phyloP scores from a whole-genome alignment of 192 early-diverging fungal species.

The Chytriomyces confervae region DNA sequence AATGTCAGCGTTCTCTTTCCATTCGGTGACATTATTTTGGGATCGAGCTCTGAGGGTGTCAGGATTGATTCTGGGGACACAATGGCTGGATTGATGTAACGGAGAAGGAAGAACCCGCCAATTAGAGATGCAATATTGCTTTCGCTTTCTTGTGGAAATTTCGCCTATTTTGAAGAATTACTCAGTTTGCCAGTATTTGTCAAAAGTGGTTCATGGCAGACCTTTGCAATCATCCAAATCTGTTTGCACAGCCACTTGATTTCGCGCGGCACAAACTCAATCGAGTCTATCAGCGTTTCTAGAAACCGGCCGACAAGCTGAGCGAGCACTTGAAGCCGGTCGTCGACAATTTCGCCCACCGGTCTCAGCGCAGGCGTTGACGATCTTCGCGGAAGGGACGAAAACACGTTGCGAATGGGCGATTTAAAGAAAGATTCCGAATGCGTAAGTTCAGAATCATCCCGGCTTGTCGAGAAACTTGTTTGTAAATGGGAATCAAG shows the following conservation, averaged over 20 bases:
- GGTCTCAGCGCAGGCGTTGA: background rate
- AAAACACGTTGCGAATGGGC: background rate
- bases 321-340: background rate
- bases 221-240: constrained; percentile 87
- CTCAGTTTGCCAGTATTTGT: background rate
- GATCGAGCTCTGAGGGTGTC: too few relatives aligned
- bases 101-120: constrained; percentile 96
- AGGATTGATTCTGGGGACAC: constrained; percentile 82
- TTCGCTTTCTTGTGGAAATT: constrained; percentile 89
- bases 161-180: constrained; percentile 53
- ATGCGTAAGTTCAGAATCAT: background rate
- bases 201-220: background rate
- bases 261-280: constrained; percentile 89
- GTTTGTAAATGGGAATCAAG: constrained; percentile 37
- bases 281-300: constrained; percentile 80
- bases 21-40: too few relatives aligned
- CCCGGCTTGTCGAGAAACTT: background rate
- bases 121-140: constrained; percentile 91
- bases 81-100: constrained; percentile 97
- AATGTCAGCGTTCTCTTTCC: constrained; percentile 83
- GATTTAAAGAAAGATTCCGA: background rate
- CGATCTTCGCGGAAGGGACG: background rate
- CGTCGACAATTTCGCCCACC: background rate
- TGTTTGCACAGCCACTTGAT: constrained; percentile 99
- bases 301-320: constrained; percentile 82